Conservation (phyloP, 2,329 filamentous ascomycete genomes). For the Aspergillus chevalieri region DNA sequence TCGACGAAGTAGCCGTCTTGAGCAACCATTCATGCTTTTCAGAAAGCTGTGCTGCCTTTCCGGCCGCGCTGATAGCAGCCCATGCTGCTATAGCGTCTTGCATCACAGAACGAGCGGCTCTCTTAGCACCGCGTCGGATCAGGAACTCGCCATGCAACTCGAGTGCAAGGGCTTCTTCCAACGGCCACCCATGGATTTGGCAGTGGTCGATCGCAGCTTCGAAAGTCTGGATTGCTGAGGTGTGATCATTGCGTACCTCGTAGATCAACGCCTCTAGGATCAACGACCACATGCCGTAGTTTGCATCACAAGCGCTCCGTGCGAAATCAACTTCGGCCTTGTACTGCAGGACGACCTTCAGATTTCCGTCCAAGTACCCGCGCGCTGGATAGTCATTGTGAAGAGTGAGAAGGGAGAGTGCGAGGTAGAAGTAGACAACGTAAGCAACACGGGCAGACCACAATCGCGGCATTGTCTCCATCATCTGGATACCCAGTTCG, state of each 20-base stretch:
- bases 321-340: constrained; percentile 50
- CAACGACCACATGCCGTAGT: constrained; percentile 54
- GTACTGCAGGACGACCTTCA: constrained; percentile 45
- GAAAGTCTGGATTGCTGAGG: constrained; percentile 38
- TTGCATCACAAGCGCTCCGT: constrained; percentile 50
- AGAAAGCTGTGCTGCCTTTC: constrained; percentile 53
- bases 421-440: constrained; percentile 41
- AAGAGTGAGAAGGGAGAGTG: constrained; percentile 38
- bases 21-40: constrained; percentile 58
- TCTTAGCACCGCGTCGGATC: constrained; percentile 50
- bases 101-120: constrained; percentile 53
- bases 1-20: constrained; percentile 47
- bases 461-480: constrained; percentile 37
- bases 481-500: constrained; percentile 36
- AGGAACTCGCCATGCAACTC: constrained; percentile 59
- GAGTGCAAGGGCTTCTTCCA: constrained; percentile 55
- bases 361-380: constrained; percentile 41
- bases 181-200: constrained; percentile 50
- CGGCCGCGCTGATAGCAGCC: constrained; percentile 51
- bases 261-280: constrained; percentile 51
- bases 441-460: constrained; percentile 42
- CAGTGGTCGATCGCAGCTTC: constrained; percentile 54
- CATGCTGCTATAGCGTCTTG: constrained; percentile 56
- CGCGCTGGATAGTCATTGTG: constrained; percentile 38
- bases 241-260: constrained; percentile 44